phyloP scores from a whole-genome alignment of 352 stramenopile genomes.

The Phytophthora hybrid region DNA sequence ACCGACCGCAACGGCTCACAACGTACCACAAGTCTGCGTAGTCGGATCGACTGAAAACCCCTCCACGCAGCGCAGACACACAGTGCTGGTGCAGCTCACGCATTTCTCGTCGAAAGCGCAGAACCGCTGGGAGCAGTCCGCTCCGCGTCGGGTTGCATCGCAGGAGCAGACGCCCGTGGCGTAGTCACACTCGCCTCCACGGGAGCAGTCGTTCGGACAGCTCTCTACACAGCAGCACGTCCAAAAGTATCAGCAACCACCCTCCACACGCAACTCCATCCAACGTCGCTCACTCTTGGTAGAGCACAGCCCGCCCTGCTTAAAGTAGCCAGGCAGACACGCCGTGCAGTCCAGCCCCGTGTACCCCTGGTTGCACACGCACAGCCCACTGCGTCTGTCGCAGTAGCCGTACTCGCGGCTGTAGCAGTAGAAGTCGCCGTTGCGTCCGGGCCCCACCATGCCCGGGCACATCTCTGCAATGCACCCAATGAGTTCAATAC shows the following conservation, averaged over 20 bases:
- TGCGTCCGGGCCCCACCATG: slow-evolving; percentile 89
- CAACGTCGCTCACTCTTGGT: slow-evolving; percentile 68
- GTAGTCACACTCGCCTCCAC: slow-evolving; percentile 90
- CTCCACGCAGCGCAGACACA: slow-evolving; percentile 87
- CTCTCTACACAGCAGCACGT: slow-evolving; percentile 48
- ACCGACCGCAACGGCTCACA: neutral
- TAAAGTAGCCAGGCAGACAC: slow-evolving; percentile 92
- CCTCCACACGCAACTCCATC: neutral
- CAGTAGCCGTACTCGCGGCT: slow-evolving; percentile 94
- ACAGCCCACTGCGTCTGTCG: slow-evolving; percentile 92
- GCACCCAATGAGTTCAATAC: neutral
- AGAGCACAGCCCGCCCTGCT: slow-evolving; percentile 86
- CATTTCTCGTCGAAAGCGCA: slow-evolving; percentile 89
- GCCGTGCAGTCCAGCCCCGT: slow-evolving; percentile 89
- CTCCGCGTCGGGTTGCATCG: slow-evolving; percentile 65
- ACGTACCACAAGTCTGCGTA: slow-evolving; percentile 76
- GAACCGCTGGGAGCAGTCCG: slow-evolving; percentile 82
- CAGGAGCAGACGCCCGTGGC: slow-evolving; percentile 89
- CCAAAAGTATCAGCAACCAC: neutral
- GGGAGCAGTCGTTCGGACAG: slow-evolving; percentile 92
- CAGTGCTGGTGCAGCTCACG: slow-evolving; percentile 78
- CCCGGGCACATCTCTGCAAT: slow-evolving; percentile 72
- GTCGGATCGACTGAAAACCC: slow-evolving; percentile 86
- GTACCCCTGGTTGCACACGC: slow-evolving; percentile 96
- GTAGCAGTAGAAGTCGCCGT: slow-evolving; percentile 93